Conservation (phyloP, 78 protist species). For the Corallochytrium limacisporum region DNA sequence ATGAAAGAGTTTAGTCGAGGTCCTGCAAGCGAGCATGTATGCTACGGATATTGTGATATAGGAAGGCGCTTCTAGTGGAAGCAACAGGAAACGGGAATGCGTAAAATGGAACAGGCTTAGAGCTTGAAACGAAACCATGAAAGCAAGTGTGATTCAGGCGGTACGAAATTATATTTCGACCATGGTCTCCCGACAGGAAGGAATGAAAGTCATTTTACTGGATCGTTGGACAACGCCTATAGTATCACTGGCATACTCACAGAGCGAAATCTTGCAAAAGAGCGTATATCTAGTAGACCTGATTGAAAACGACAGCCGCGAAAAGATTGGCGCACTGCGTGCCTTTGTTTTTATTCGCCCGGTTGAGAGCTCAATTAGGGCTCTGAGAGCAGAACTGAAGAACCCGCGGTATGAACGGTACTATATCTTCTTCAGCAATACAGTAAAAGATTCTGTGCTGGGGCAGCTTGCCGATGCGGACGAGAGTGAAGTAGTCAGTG, state of each 20-base stretch:
- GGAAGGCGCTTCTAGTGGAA: too few species aligned
- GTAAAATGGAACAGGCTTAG: too few species aligned
- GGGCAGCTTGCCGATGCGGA: slow-evolving; percentile 76
- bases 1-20: too few species aligned
- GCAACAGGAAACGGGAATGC: too few species aligned
- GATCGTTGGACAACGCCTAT: slow-evolving; percentile 73
- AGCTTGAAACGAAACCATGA: slow-evolving; percentile 41
- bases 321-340: slow-evolving; percentile 60
- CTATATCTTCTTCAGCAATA: slow-evolving; percentile 79
- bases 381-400: slow-evolving; percentile 45
- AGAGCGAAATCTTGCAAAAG: slow-evolving; percentile 65
- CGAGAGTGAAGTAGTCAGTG: slow-evolving; percentile 52
- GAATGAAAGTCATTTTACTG: slow-evolving; percentile 77
- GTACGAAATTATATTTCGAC: slow-evolving; percentile 60
- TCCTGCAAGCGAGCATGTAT: too few species aligned
- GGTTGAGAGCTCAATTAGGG: slow-evolving; percentile 44
- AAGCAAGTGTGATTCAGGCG: slow-evolving; percentile 37
- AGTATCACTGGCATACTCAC: slow-evolving; percentile 67
- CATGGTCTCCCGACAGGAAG: slow-evolving; percentile 31
- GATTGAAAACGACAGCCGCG: slow-evolving; percentile 40
- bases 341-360: slow-evolving; percentile 63
- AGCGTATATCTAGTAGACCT: slow-evolving; percentile 81
- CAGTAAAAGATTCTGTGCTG: slow-evolving; percentile 9
- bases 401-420: slow-evolving; percentile 63
- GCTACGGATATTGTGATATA: too few species aligned